Evolutionary conservation across 2,329 filamentous ascomycete genomes (phyloP), one percentile per base, ranked within the genome.

Genomic region (Fusarium sp.): DNA sequence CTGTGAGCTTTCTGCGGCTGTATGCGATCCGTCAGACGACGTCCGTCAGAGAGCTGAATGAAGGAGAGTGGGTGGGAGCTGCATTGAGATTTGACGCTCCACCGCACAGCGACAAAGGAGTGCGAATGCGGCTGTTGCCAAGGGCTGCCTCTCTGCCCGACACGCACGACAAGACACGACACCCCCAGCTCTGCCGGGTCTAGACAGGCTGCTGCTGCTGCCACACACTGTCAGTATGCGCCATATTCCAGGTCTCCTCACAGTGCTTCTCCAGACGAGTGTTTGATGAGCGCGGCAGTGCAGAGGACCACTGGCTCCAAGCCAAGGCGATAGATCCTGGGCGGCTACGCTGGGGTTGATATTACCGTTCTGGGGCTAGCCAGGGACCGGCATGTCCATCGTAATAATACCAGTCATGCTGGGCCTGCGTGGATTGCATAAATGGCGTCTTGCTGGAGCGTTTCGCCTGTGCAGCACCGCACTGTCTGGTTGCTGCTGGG

Each of bases 401-500:
- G 57, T 43, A 77, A 75, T 48, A 77, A 75, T 74, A 69, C 72
- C 64, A 67, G 56, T 64, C 50, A 60, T 59, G 29, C 37, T 27
- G 61, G 66, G 59, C 50, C 22, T 62, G 33, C 50, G 50, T 72
- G 60, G 57, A 43, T 64, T 73, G 62, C 69, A 74, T 75, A 67
- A 67, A 72, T 72, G 52, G 67, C 67, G 72, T 48, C 62, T 66
- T 74, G 58, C 57, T 64, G 68, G 37, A 69, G 64, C 24, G 60
- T 71, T 77, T 78, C 65, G 68, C 69, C 66, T 54, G 41, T 65
- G 63, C 41, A 65, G 33, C 65, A 45, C 57, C 62, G 45, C 60
- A 24, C 41, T 27, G 43, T 45, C 48, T 68, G 31, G 14, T 54
- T 48, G 22, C 43, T 48, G 8, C 43, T 45, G 29, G 29, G 39